phyloP scores from a whole-genome alignment of 352 stramenopile genomes.

The Pythium phragmitis region DNA sequence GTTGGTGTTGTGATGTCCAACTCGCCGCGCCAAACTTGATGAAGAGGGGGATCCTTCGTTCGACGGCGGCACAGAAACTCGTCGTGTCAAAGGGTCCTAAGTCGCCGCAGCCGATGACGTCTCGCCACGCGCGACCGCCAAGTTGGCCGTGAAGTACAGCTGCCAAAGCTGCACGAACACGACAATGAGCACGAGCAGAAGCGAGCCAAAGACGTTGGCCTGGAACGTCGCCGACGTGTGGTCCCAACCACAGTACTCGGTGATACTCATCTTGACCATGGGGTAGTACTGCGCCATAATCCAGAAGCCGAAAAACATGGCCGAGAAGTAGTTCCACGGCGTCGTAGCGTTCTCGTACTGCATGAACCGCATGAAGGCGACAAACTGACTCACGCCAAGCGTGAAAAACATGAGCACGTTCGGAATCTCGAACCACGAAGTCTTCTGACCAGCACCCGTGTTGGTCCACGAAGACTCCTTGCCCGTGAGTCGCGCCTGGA shows the following conservation, averaged over 20 bases:
- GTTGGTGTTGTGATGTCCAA: background rate
- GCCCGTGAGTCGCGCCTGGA: conserved; percentile 75
- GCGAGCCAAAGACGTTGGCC: conserved; percentile 81
- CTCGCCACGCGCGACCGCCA: conserved; percentile 57
- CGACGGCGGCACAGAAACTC: background rate
- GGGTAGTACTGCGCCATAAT: conserved; percentile 87
- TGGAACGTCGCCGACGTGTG: conserved; percentile 83
- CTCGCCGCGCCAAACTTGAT: no score
- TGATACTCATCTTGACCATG: conserved; percentile 92
- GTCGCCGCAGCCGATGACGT: conserved; percentile 2
- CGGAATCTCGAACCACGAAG: conserved; percentile 85
- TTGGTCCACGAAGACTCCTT: conserved; percentile 89
- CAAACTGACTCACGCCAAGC: conserved; percentile 67
- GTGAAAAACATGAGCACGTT: conserved; percentile 90
- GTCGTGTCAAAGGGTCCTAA: background rate
- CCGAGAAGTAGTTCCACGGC: conserved; percentile 88
- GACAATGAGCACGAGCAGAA: conserved; percentile 81
- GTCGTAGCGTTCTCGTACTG: conserved; percentile 88
- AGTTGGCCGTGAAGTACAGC: conserved; percentile 77
- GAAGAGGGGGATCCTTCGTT: no score
- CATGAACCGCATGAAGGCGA: conserved; percentile 84
- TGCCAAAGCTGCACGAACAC: conserved; percentile 90
- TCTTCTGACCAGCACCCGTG: conserved; percentile 88
- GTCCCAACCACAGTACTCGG: conserved; percentile 88
- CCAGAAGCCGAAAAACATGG: conserved; percentile 88